Conservation (phyloP, 331 rosid species). For the Malus hybrid region DNA sequence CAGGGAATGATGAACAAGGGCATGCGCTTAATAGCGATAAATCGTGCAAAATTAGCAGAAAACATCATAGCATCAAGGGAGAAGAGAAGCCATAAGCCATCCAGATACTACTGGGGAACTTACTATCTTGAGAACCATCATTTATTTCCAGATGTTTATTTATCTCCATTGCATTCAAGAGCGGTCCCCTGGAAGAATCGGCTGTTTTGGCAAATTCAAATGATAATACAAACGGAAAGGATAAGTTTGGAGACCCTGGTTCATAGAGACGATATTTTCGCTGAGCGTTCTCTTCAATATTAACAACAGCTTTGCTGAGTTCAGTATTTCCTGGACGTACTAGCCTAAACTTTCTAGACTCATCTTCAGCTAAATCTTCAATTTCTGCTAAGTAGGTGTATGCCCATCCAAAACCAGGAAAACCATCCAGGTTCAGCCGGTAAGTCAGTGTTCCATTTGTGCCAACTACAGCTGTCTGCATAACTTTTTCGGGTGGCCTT, state of each 20-base stretch:
- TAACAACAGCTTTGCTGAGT: slow-evolving; percentile 69
- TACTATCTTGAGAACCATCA: slow-evolving; percentile 76
- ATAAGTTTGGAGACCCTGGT: slow-evolving; percentile 67
- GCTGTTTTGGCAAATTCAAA: slow-evolving; percentile 69
- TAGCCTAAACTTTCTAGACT: slow-evolving; percentile 85
- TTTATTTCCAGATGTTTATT: slow-evolving; percentile 73
- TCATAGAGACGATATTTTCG: slow-evolving; percentile 89
- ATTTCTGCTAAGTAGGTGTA: slow-evolving; percentile 85
- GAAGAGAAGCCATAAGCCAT: not conserved
- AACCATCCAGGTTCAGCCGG: slow-evolving; percentile 81
- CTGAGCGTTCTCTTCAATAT: slow-evolving; percentile 84
- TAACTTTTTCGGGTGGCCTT: slow-evolving; percentile 76
- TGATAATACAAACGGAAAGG: slow-evolving; percentile 76
- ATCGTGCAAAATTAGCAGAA: too few relatives aligned
- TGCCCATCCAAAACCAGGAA: slow-evolving; percentile 92
- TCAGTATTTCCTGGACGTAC: slow-evolving; percentile 73
- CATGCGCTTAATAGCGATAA: not conserved
- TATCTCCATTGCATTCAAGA: slow-evolving; percentile 93
- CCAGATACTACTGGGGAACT: slow-evolving; percentile 2
- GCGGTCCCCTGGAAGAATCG: slow-evolving; percentile 85
- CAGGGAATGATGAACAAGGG: not conserved
- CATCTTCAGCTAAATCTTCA: slow-evolving; percentile 64
- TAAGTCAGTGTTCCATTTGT: slow-evolving; percentile 80
- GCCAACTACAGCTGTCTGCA: slow-evolving; percentile 98
- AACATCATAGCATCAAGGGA: too few relatives aligned